These are phyloP conservation scores for Tripidium arundinaceum DNA, from an alignment of 202 grass and related monocot genomes.

Conservation along the genomic window DNA sequence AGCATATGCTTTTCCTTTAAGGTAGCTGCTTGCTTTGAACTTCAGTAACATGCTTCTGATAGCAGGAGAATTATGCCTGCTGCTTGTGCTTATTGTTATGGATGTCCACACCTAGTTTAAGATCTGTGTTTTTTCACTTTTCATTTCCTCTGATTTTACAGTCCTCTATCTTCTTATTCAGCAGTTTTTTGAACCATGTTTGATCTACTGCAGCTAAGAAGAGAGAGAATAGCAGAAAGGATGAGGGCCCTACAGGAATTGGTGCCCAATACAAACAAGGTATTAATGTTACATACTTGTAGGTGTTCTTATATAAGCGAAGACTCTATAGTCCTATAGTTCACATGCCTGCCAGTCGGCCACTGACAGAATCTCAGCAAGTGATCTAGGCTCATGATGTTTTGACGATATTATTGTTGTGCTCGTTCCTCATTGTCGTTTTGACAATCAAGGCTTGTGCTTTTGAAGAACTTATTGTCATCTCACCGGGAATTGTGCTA, in stretches of 20 bases:
- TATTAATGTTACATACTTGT: constrained; percentile 25
- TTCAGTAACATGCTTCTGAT: constrained; percentile 15
- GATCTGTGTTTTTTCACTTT: not conserved
- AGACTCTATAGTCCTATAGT: not conserved
- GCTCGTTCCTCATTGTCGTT: too few relatives aligned
- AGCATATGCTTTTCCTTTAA: constrained; percentile 1
- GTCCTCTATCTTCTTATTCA: constrained; percentile 27
- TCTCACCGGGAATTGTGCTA: not conserved
- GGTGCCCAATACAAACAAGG: constrained; percentile 99
- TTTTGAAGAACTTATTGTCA: constrained; percentile 10
- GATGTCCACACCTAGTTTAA: not conserved
- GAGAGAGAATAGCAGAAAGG: constrained; percentile 99
- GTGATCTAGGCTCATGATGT: constrained; percentile 30
- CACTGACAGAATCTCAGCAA: constrained; percentile 43
- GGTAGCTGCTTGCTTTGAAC: not conserved
- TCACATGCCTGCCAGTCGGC: constrained; percentile 35
- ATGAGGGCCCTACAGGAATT: constrained; percentile 93
- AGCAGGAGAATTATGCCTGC: not conserved
- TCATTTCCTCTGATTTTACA: not conserved
- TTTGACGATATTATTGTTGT: constrained; percentile 24
- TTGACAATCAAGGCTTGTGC: constrained; percentile 8
- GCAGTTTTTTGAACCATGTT: constrained; percentile 31
- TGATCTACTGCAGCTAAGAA: constrained; percentile 73
- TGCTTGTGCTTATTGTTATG: not conserved
- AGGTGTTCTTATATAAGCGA: constrained; percentile 32